Percentiles rank a stretch among this genome's conserved stretches.
These are phyloP conservation scores for Fusarium protoensiforme DNA, from an alignment of 2,329 filamentous ascomycete species.

Conservation along the genomic window DNA sequence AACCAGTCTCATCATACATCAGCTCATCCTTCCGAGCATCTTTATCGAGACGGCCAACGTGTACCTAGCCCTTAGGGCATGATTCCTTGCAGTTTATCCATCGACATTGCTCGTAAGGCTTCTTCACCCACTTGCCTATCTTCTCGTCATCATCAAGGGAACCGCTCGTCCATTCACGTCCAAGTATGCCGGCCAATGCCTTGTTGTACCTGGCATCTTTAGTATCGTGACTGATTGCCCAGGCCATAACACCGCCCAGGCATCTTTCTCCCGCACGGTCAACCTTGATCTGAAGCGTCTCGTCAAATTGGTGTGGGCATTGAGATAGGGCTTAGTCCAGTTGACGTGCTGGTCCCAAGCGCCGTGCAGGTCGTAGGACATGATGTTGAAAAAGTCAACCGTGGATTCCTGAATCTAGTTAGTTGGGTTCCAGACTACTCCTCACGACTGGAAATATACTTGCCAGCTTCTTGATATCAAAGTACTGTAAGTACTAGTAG, in stretches of 20 bases:
- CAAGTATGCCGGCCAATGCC: not conserved
- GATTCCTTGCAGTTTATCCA: conserved; percentile 17
- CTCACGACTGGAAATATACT: not conserved
- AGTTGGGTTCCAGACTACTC: not conserved
- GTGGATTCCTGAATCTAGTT: not conserved
- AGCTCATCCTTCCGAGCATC: conserved; percentile 4
- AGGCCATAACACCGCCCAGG: conserved; percentile 24
- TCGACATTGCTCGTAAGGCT: conserved; percentile 5
- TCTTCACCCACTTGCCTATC: not conserved
- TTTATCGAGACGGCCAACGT: not conserved
- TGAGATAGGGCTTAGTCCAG: conserved; percentile 7
- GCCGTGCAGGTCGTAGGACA: conserved; percentile 20
- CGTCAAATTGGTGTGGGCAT: conserved; percentile 29
- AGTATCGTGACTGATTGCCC: conserved; percentile 21
- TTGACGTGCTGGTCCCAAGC: not conserved
- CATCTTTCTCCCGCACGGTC: conserved; percentile 1
- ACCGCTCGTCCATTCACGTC: not conserved
- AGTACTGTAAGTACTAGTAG: conserved; percentile 46
- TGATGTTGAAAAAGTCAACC: not conserved
- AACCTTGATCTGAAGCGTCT: conserved; percentile 12
- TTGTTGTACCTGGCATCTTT: conserved; percentile 11
- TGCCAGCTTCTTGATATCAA: conserved; percentile 38
- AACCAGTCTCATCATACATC: conserved; percentile 17
- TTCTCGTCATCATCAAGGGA: not conserved
- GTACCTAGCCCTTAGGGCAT: conserved; percentile 15